These are phyloP conservation scores for Aspergillus kassunensis DNA, from an alignment of 495 filamentous ascomycete species.

Conservation along the genomic window DNA sequence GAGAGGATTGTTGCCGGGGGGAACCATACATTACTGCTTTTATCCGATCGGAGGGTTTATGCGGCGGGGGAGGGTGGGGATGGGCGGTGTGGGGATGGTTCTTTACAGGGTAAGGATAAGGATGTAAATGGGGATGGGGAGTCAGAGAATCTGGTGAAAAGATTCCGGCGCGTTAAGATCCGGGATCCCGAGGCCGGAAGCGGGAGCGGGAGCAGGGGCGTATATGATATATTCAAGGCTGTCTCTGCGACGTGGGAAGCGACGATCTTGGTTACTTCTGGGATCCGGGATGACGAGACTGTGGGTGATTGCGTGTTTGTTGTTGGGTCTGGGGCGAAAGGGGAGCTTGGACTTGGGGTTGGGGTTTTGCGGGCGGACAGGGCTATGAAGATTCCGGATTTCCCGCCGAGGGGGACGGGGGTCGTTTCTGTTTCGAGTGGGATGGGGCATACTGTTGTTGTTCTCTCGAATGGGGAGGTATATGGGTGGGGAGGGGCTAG, in stretches of 20 bases:
- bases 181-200: not conserved
- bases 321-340: conserved; percentile 62
- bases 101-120: too few relatives aligned
- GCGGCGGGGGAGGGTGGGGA: conserved; percentile 57
- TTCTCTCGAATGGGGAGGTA: conserved; percentile 69
- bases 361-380: conserved; percentile 7
- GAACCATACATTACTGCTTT: conserved; percentile 79
- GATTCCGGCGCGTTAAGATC: conserved; percentile 29
- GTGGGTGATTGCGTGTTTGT: conserved; percentile 51
- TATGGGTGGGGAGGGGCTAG: conserved; percentile 86
- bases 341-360: conserved; percentile 64
- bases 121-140: too few relatives aligned
- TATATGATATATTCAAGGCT: too few relatives aligned
- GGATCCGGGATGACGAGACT: too few relatives aligned
- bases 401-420: conserved; percentile 52
- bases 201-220: too few relatives aligned
- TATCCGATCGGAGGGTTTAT: conserved; percentile 53
- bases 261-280: conserved; percentile 49
- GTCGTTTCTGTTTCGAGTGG: conserved; percentile 61
- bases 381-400: conserved; percentile 43
- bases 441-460: conserved; percentile 71
- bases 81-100: conserved; percentile 36
- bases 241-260: conserved; percentile 75
- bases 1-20: conserved; percentile 77
- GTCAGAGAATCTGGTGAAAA: too few relatives aligned